phyloP scores from a whole-genome alignment of 2,329 filamentous ascomycete species.

The Rhytidhysteron rufulum region DNA sequence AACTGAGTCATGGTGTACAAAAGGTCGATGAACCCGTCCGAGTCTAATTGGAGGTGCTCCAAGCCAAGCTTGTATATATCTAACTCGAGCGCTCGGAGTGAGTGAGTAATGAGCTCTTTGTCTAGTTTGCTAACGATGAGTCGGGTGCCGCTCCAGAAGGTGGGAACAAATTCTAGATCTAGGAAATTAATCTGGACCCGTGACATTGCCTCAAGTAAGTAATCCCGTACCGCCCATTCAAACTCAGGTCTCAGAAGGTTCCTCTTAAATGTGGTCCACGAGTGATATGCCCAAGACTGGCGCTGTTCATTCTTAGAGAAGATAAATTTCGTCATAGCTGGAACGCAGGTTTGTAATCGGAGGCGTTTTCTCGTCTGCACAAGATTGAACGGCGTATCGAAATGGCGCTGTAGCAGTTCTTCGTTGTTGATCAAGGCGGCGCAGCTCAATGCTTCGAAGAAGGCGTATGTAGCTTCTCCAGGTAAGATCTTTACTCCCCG shows the following conservation, averaged over 20 bases:
- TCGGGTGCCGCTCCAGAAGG: slow-evolving; percentile 76
- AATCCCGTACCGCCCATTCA: slow-evolving; percentile 79
- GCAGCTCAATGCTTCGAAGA: slow-evolving; percentile 87
- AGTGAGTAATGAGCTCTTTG: slow-evolving; percentile 70
- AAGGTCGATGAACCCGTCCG: slow-evolving; percentile 60
- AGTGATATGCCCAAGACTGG: slow-evolving; percentile 63
- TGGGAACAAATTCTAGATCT: slow-evolving; percentile 55
- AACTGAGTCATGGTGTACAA: slow-evolving; percentile 68
- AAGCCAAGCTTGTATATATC: slow-evolving; percentile 59
- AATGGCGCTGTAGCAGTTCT: slow-evolving; percentile 53
- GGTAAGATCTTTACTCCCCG: slow-evolving; percentile 51
- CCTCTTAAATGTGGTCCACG: slow-evolving; percentile 64
- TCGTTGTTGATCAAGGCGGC: slow-evolving; percentile 67
- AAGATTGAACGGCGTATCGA: slow-evolving; percentile 78
- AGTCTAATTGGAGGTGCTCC: slow-evolving; percentile 57
- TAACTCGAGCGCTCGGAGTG: slow-evolving; percentile 73
- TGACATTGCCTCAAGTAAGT: slow-evolving; percentile 64
- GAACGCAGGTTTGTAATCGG: slow-evolving; percentile 70
- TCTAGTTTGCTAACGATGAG: slow-evolving; percentile 71
- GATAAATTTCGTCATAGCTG: slow-evolving; percentile 79
- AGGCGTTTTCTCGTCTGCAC: slow-evolving; percentile 77
- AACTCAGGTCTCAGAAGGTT: slow-evolving; percentile 70
- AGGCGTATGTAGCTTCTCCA: slow-evolving; percentile 65
- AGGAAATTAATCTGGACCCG: slow-evolving; percentile 56
- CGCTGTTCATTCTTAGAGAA: slow-evolving; percentile 68